A percentile compares a stretch with the other conserved stretches of the same genome.
These are phyloP conservation scores for Yamadazyma paraphyllophila DNA, from an alignment of 805 yeast genomes.

Conservation along the genomic window DNA sequence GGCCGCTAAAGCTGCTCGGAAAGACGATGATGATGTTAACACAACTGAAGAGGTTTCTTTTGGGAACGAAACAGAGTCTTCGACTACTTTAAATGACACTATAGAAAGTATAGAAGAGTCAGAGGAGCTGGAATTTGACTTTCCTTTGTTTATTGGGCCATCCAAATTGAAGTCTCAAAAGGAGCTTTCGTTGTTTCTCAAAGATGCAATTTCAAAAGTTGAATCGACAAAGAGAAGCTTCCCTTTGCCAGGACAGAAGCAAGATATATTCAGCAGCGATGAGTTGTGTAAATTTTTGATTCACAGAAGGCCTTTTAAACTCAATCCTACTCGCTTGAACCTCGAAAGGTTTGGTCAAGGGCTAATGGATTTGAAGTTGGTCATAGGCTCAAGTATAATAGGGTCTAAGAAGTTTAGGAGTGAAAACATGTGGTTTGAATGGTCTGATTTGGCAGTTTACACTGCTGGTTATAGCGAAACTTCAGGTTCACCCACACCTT, in stretches of 20 bases:
- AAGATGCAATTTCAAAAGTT: conserved; percentile 21
- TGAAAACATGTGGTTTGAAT: conserved; percentile 45
- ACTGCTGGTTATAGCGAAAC: conserved; percentile 13
- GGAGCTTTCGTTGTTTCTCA: conserved; percentile 23
- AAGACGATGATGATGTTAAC: background rate
- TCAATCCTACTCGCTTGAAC: conserved; percentile 35
- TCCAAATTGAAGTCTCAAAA: conserved; percentile 15
- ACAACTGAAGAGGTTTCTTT: background rate
- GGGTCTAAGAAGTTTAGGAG: conserved; percentile 35
- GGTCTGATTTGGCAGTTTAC: conserved; percentile 34
- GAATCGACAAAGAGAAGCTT: conserved; percentile 30
- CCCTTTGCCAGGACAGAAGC: conserved; percentile 39
- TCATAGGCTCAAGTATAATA: conserved; percentile 31
- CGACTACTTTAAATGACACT: conserved; percentile 3
- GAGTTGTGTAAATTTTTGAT: conserved; percentile 27
- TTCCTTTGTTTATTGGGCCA: conserved; percentile 35
- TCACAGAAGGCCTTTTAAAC: conserved; percentile 25
- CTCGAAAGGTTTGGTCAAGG: conserved; percentile 42
- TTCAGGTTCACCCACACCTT: background rate
- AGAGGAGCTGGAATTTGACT: conserved; percentile 14
- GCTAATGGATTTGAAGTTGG: conserved; percentile 32
- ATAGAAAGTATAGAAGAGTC: conserved; percentile 2
- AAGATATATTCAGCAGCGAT: conserved; percentile 40
- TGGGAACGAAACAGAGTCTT: conserved; percentile 2
- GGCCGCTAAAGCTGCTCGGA: conserved; percentile 4